These are phyloP conservation scores for Phascolomyces articulosus DNA, from an alignment of 371 early-diverging fungal species.

Conservation along the genomic window DNA sequence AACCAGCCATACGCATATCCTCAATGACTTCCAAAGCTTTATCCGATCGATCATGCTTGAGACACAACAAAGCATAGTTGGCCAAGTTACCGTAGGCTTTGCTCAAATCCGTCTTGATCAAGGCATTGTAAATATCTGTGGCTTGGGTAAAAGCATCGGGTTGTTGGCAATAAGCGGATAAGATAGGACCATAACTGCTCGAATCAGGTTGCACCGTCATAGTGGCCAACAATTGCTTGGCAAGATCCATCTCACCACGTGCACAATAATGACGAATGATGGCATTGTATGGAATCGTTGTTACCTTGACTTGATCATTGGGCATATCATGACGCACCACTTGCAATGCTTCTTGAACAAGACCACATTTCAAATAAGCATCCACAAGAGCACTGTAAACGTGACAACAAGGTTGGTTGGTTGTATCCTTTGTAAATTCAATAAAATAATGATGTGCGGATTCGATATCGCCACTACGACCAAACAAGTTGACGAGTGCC, in stretches of 20 bases:
- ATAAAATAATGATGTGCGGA: constrained; percentile 39
- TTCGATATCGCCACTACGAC: constrained; percentile 43
- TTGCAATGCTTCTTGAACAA: constrained; percentile 36
- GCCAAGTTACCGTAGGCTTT: constrained; percentile 51
- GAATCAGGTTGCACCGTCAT: constrained; percentile 39
- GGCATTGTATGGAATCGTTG: constrained; percentile 45
- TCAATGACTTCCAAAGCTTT: constrained; percentile 29
- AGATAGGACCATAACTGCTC: constrained; percentile 44
- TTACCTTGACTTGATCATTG: constrained; percentile 26
- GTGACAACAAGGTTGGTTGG: constrained; percentile 37
- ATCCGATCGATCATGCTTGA: constrained; percentile 19
- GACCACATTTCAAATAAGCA: constrained; percentile 42
- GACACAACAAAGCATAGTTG: constrained; percentile 42
- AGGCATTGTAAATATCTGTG: constrained; percentile 23
- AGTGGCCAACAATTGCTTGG: constrained; percentile 31
- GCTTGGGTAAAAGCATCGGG: constrained; percentile 20
- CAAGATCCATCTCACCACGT: constrained; percentile 27
- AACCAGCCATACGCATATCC: constrained; percentile 34
- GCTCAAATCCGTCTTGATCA: constrained; percentile 39
- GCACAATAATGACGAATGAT: constrained; percentile 48
- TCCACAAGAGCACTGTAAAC: constrained; percentile 51
- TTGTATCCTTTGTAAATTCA: constrained; percentile 22
- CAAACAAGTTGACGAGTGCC: constrained; percentile 48
- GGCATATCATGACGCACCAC: constrained; percentile 41
- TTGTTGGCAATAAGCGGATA: constrained; percentile 41